Evolutionary conservation across 306 rosid species (phyloP), one percentile per base, ranked within the genome.

Genomic region (Herpetospermum pedunculosum): DNA sequence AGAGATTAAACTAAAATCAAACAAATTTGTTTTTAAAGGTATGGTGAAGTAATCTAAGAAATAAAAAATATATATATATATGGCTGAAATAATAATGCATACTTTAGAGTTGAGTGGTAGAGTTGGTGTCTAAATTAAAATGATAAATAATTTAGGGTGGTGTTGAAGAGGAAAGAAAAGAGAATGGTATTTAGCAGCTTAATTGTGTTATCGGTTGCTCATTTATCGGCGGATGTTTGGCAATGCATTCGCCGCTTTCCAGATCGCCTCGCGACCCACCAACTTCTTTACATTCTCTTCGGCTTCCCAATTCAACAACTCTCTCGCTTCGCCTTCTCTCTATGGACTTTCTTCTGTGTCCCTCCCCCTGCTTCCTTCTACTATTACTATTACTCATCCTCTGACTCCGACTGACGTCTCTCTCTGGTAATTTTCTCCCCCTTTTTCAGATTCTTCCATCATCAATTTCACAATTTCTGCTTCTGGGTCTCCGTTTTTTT

Each of bases 121-220:
- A n/a, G n/a, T n/a, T n/a, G n/a, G n/a, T n/a, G n/a, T n/a, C n/a
- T n/a, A n/a, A n/a, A n/a, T n/a, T n/a, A n/a, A n/a, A n/a, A n/a
- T n/a, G n/a, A n/a, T n/a, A n/a, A n/a, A n/a, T n/a, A n/a, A n/a
- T n/a, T n/a, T n/a, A n/a, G n/a, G n/a, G n/a, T n/a, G n/a, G n/a
- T n/a, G n/a, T n/a, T n/a, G n/a, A n/a, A n/a, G n/a, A n/a, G n/a
- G n/a, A n/a, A n/a, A n/a, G n/a, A n/a, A n/a, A n/a, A n/a, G n/a
- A n/a, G n/a, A n/a, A n/a, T 92, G 97, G 97, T 92, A 62, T 88
- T 88, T 81, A 86, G 81, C 86, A 85, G 92, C 80, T 5, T 62
- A 41, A 48, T 88, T 4, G 81, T 88, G 85, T 49, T 83, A 8
- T 75, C 88, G 2, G 96, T 90, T 60, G 98, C 96, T 21, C 89